Evolutionary conservation across 495 filamentous ascomycete genomes (phyloP).

Genomic region (Clohesyomyces aquaticus): DNA sequence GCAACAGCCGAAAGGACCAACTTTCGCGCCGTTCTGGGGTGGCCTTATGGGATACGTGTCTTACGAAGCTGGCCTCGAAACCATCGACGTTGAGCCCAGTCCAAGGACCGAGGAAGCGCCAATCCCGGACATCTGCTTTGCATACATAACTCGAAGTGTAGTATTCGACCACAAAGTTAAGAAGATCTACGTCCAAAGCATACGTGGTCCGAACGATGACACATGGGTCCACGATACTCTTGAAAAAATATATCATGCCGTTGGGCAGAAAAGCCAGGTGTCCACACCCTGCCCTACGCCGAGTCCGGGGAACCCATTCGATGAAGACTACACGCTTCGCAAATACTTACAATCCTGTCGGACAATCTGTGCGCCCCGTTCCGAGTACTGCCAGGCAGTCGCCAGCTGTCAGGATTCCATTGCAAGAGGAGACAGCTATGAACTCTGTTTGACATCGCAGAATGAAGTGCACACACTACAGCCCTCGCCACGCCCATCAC

Average conservation of each 20-base stretch:
- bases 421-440: conserved; percentile 82
- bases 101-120: conserved; percentile 16
- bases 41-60: conserved; percentile 89
- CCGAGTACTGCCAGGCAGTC: conserved; percentile 68
- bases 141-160: conserved; percentile 78
- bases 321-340: conserved; percentile 6
- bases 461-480: conserved; percentile 60
- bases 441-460: conserved; percentile 84
- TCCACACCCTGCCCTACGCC: conserved; percentile 40
- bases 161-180: conserved; percentile 73
- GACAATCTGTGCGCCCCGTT: not conserved
- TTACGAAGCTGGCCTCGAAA: conserved; percentile 79
- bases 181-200: conserved; percentile 66
- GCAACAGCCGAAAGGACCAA: conserved; percentile 27
- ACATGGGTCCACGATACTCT: conserved; percentile 47
- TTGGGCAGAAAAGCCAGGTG: conserved; percentile 36
- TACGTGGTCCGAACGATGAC: conserved; percentile 46
- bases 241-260: conserved; percentile 18
- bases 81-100: conserved; percentile 54
- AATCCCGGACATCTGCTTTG: conserved; percentile 72
- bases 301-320: conserved; percentile 11
- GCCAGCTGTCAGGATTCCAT: conserved; percentile 72
- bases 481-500: conserved; percentile 31
- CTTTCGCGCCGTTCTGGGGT: conserved; percentile 72
- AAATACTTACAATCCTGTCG: conserved; percentile 12